These are phyloP conservation scores for Fusarium sp. DNA, from an alignment of 2,329 filamentous ascomycete genomes.

Conservation along the genomic window DNA sequence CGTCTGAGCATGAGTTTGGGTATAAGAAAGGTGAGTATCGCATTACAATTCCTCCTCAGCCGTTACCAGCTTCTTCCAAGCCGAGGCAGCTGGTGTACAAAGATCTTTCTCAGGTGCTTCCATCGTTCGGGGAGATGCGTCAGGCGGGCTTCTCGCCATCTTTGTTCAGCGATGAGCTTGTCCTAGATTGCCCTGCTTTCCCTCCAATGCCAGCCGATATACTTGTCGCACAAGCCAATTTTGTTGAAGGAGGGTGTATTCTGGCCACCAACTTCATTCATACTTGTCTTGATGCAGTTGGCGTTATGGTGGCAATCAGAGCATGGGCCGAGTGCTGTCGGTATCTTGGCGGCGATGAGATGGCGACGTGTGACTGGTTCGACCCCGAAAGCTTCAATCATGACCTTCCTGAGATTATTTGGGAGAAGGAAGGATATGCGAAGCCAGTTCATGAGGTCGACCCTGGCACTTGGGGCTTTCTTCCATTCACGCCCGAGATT, in stretches of 20 bases:
- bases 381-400: constrained; percentile 2
- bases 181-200: background rate
- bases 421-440: background rate
- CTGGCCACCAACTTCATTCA: constrained; percentile 5
- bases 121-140: background rate
- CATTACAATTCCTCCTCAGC: background rate
- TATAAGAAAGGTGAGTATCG: constrained; percentile 13
- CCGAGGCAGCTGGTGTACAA: background rate
- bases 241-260: background rate
- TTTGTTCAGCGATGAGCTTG: background rate
- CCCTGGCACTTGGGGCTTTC: background rate
- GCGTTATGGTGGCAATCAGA: background rate
- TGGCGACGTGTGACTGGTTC: constrained; percentile 4
- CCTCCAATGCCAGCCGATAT: constrained; percentile 1
- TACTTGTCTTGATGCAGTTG: constrained; percentile 1
- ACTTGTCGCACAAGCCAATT: constrained; percentile 5
- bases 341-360: background rate
- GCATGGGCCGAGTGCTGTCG: constrained; percentile 12
- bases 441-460: background rate
- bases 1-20: constrained; percentile 1
- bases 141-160: background rate
- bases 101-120: background rate
- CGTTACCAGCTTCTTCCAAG: background rate
- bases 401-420: background rate
- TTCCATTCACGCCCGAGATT: background rate